These are phyloP conservation scores for Neurospora sp. DNA, from an alignment of 495 filamentous ascomycete species.

Conservation along the genomic window DNA sequence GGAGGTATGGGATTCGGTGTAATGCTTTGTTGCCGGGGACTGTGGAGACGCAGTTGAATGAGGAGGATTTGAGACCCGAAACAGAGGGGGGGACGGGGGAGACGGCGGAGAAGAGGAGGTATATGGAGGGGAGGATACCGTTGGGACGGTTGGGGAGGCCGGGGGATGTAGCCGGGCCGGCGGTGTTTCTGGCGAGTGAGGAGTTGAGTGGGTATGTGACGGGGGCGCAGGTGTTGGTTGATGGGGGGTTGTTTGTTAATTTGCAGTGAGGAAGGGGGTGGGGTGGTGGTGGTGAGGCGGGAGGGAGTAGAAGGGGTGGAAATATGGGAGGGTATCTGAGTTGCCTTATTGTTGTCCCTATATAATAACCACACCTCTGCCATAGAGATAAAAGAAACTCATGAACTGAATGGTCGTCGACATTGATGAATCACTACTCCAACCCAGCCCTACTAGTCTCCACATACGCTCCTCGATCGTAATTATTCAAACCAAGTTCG, in stretches of 20 bases:
- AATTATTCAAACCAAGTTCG: neutral
- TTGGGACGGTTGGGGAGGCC: conserved; percentile 63
- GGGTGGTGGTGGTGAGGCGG: too few relatives aligned
- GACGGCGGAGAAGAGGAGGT: conserved; percentile 49
- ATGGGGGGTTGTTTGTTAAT: conserved; percentile 64
- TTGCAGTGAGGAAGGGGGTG: conserved; percentile 29
- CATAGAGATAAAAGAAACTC: too few relatives aligned
- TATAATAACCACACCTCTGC: too few relatives aligned
- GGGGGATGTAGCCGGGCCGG: conserved; percentile 66
- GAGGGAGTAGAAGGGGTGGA: too few relatives aligned
- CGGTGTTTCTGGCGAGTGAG: conserved; percentile 78
- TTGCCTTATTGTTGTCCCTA: too few relatives aligned
- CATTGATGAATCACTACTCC: neutral
- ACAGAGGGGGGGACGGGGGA: too few relatives aligned
- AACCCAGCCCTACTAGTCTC: neutral
- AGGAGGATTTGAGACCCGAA: conserved; percentile 61
- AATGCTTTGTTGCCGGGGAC: conserved; percentile 84
- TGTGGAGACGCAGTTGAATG: conserved; percentile 77
- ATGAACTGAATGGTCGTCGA: too few relatives aligned
- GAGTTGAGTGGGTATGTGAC: conserved; percentile 70
- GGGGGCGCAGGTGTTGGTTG: conserved; percentile 75
- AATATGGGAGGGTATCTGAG: too few relatives aligned
- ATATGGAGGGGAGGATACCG: conserved; percentile 81
- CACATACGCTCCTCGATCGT: neutral
- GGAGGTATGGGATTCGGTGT: conserved; percentile 65